Base-by-base conservation (phyloP, 768 basidiomycete genomes). In the Lenzites betulinus region DNA sequence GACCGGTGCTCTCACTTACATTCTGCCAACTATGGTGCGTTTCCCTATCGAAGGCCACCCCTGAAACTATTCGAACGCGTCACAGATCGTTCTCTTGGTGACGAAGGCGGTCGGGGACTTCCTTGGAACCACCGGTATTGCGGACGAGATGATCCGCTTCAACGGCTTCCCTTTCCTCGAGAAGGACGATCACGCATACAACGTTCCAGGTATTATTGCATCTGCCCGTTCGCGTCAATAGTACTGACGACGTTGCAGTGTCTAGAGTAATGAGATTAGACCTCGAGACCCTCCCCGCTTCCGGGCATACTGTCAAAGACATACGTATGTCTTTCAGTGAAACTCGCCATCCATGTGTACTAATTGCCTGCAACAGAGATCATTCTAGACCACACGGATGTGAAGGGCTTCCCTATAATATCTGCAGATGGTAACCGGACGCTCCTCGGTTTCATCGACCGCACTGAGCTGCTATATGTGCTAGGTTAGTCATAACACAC, bases 101-200 rank as follows among this genome's bases (percentile, higher is more conserved):
- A 97, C 97, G 9, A 98, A 98, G 74, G 94, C 95, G 13, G 96
- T 98, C 23, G 93, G 95, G 15, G 96, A 99, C 70, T 89, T 93
- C 66, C 81, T 98, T 49, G 95, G 95, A 23, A 92, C 88, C 7
- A 91, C 83, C 44, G 97, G 97, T 1, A 98, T 99, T 64, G 95
- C 97, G 4, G 97, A 99, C 63, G 93, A 97, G 69, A 93, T 90
- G 83, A 99, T 99, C 68, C 84, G 87, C 18, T 96, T 99, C 76
- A 98, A 97, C 70, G 96, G 95, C 9, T 98, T 90, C 76, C 97
- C 97, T 0, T 95, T 95, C 79, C 77, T 99, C 60, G 96, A 98
- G 75, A 95, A 95, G 69, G 93, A 97, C 61, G 94, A 97, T 70
- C 89, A 93, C 67, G 88, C 92, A 0, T 95, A 92, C 69, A 88